These are phyloP conservation scores for Volvox africanus DNA, from an alignment of 139 green algal genomes.

Conservation along the genomic window DNA sequence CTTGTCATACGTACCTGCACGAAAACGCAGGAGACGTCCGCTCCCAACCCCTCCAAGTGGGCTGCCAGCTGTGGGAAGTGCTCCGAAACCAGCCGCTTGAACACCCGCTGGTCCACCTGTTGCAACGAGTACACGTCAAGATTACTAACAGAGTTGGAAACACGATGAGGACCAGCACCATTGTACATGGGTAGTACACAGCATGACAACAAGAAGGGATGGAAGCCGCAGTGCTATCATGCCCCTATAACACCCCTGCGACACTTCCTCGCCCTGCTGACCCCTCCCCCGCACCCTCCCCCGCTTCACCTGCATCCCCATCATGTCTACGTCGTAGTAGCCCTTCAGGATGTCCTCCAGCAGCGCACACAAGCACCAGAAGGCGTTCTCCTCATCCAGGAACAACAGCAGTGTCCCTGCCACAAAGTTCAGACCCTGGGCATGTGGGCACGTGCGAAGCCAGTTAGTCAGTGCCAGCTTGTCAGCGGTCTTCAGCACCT, in stretches of 20 bases:
- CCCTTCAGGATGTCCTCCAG: slow-evolving; percentile 84
- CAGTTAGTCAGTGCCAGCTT: too few species aligned
- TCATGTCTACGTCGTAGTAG: slow-evolving; percentile 88
- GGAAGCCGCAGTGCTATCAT: too few species aligned
- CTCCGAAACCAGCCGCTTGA: slow-evolving; percentile 70
- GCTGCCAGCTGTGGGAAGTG: slow-evolving; percentile 70
- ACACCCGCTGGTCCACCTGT: slow-evolving; percentile 82
- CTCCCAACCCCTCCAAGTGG: slow-evolving; percentile 74
- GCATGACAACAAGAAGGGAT: too few species aligned
- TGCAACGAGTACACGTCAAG: too few species aligned
- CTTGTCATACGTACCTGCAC: slow-evolving; percentile 31
- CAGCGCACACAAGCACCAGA: slow-evolving; percentile 86
- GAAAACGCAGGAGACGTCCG: slow-evolving; percentile 73
- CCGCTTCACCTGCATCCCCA: slow-evolving; percentile 79
- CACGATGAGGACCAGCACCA: too few species aligned
- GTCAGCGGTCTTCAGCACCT: too few species aligned
- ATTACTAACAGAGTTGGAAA: too few species aligned
- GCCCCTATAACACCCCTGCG: slow-evolving; percentile 60
- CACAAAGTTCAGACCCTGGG: slow-evolving; percentile 87
- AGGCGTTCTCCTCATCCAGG: slow-evolving; percentile 91
- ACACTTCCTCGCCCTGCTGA: slow-evolving; percentile 81
- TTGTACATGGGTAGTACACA: too few species aligned
- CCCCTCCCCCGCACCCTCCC: background rate
- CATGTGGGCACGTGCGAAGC: too few species aligned
- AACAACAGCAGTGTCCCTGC: slow-evolving; percentile 91